Base-by-base conservation (phyloP, 148 eudicot species). In the Persicaria tinctoria region DNA sequence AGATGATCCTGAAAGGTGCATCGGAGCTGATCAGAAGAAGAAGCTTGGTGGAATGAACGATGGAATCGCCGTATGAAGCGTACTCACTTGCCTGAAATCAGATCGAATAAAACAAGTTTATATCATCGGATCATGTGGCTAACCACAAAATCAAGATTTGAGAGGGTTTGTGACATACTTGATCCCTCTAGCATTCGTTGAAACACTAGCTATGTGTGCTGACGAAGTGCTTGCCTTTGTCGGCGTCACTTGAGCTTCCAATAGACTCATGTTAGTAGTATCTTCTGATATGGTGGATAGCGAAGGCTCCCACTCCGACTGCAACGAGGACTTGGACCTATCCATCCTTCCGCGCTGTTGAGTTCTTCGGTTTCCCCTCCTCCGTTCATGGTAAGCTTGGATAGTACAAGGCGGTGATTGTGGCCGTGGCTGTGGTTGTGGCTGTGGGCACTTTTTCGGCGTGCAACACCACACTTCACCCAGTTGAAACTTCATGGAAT, bases 131-230 rank as follows among this genome's bases (percentile, higher is more conserved):
- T 32, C 32, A 23, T 8, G 41, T 9, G 1, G 3, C 14, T 2
- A 60, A 23, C 23, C 66, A 59, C 11, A n/a, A 56, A 56, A 14
- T 56, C 62, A 16, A 56, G 23, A n/a, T 56, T n/a, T 1, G 23
- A 18, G 23, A 18, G 32, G 45, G 45, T 1, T 23, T 11, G 0
- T 63, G 46, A 38, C 69, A 27, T 63, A 63, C 69, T 63, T 63
- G 69, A 13, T 38, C n/a, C 38, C 69, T 38, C 69, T 63, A 10
- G 69, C n/a, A 32, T 63, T 27, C 27, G 69, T 63, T 63, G 69
- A 32, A 32, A 11, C 69, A 63, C 69, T 23, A 63, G 69, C 46
- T 63, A 11, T 63, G 4, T 38, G 46, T 63, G 69, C 3, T 23
- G 66, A 23, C 5, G 41, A 9, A 60, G 2, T 23, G n/a, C 27